phyloP scores from a whole-genome alignment of 352 stramenopile genomes.

The Phytopythium cucurbitacearum region DNA sequence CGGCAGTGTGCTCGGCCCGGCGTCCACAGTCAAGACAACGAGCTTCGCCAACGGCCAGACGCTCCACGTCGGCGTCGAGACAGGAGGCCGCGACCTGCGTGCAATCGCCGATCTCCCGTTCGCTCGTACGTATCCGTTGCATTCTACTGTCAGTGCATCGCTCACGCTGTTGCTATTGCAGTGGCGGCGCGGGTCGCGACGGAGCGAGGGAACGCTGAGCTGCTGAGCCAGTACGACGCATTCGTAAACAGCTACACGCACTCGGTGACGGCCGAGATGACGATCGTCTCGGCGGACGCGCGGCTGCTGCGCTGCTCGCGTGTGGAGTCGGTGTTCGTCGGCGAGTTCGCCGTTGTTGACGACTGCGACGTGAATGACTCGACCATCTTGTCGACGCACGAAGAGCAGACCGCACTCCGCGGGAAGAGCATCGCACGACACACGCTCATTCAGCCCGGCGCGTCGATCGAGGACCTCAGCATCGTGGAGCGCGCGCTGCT shows the following conservation, averaged over 20 bases:
- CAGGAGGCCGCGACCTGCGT: conserved; percentile 62
- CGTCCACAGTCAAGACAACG: neutral
- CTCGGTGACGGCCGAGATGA: conserved; percentile 33
- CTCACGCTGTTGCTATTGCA: conserved; percentile 1
- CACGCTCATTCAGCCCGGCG: conserved; percentile 70
- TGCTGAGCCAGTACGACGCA: conserved; percentile 40
- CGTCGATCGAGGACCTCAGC: conserved; percentile 55
- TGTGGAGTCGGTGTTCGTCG: conserved; percentile 67
- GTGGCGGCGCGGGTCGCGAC: conserved; percentile 40
- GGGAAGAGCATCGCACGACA: conserved; percentile 63
- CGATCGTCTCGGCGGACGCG: conserved; percentile 47
- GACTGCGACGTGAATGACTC: conserved; percentile 54
- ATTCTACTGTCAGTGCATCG: neutral
- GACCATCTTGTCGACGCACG: conserved; percentile 60
- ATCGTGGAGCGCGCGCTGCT: conserved; percentile 69
- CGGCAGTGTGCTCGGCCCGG: conserved; percentile 31
- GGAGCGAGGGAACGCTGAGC: conserved; percentile 26
- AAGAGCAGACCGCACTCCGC: conserved; percentile 36
- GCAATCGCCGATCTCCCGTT: conserved; percentile 77
- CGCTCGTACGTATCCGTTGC: conserved; percentile 17
- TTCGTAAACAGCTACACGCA: conserved; percentile 53
- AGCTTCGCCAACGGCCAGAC: conserved; percentile 51
- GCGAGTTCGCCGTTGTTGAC: conserved; percentile 43
- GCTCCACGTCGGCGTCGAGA: conserved; percentile 82
- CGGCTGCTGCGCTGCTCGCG: conserved; percentile 57